Evolutionary conservation across 2,329 filamentous ascomycete genomes (phyloP), one percentile per base, ranked within the genome.

Genomic region (Alternaria ethzedia): DNA sequence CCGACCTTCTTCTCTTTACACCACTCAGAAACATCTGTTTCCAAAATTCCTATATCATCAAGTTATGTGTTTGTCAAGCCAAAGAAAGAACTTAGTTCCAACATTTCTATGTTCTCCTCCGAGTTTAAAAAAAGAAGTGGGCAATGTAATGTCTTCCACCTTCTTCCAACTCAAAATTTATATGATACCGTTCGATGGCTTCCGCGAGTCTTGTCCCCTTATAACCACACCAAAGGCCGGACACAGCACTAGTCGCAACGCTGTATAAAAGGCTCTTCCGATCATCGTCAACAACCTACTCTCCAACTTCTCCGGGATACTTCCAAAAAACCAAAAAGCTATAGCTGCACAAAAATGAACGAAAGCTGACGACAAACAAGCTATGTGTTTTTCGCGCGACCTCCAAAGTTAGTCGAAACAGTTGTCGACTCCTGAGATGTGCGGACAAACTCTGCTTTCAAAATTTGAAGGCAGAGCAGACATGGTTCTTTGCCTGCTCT

Each of bases 271-370:
- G 13, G 0, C 13, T n/a, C 32, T 36, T 36, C 32, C 9, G 9
- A 0, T 7, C 32, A n/a, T 1, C 15, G 1, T n/a, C 3, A 3
- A 36, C 5, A n/a, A 4, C 0, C 13, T 36, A 9, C 13, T 5
- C 7, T n/a, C 32, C 32, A n/a, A 36, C 32, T n/a, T 9, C 32
- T 9, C 32, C 13, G 13, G 13, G 3, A n/a, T n/a, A 5, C 8
- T 36, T 9, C 13, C 7, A 4, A 4, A 8, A 32, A 4, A 15
- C 6, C 13, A 32, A 30, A 26, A 26, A n/a, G n/a, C n/a, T n/a
- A n/a, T n/a, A n/a, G n/a, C n/a, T n/a, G n/a, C n/a, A n/a, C n/a
- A n/a, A n/a, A n/a, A 8, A 28, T 30, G 28, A 30, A 30, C 28
- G 13, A 30, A 30, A 13, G 28, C 11, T 6, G 5, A 12, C 12